Conservation (phyloP, 805 yeast genomes). For the Sungouiella thailandica region DNA sequence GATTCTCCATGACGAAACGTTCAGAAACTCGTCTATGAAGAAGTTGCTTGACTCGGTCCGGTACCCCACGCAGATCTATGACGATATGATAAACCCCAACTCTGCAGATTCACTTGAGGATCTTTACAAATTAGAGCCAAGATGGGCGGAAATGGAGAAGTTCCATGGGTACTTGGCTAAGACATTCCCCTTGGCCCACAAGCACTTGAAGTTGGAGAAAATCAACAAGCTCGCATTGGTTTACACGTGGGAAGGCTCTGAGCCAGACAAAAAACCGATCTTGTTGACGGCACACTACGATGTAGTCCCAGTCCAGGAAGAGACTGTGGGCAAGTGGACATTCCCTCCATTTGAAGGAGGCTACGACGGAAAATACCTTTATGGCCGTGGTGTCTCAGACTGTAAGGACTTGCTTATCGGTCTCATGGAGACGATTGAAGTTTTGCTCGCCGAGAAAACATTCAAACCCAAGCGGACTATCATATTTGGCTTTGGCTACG, state of each 20-base stretch:
- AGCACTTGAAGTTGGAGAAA: constrained; percentile 35
- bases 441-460: constrained; percentile 22
- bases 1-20: constrained; percentile 24
- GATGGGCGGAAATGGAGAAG: constrained; percentile 22
- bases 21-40: constrained; percentile 17
- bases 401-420: constrained; percentile 43
- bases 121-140: constrained; percentile 19
- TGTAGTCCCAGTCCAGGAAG: constrained; percentile 69
- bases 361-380: constrained; percentile 51
- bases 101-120: constrained; percentile 20
- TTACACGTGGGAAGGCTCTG: constrained; percentile 55
- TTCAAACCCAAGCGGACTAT: constrained; percentile 42
- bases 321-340: constrained; percentile 55
- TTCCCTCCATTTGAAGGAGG: constrained; percentile 57
- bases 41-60: constrained; percentile 25
- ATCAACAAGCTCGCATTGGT: constrained; percentile 63
- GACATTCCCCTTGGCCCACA: constrained; percentile 51
- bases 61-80: constrained; percentile 30
- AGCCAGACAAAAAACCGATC: constrained; percentile 56
- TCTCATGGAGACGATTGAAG: constrained; percentile 34
- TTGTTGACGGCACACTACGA: constrained; percentile 76
- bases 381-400: constrained; percentile 34
- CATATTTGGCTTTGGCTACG: constrained; percentile 46
- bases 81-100: constrained; percentile 26
- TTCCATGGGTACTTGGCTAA: constrained; percentile 51